A percentile compares a stretch with the other conserved stretches of the same genome.
Conservation (phyloP, 1,139 yeast species). For the Yamadazyma buinensis region DNA sequence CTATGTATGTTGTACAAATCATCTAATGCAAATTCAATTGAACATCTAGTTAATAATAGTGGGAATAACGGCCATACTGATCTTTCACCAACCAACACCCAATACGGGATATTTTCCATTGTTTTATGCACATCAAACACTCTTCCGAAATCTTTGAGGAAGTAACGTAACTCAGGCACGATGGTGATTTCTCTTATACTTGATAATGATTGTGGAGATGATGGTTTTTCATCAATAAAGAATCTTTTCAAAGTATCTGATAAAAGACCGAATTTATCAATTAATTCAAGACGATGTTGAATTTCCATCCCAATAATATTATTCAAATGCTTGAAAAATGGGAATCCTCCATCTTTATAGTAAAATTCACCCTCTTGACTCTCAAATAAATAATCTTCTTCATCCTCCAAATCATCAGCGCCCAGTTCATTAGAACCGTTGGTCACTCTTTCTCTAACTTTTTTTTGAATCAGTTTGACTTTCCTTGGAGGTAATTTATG, state of each 20-base stretch:
- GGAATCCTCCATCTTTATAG: conserved; percentile 29
- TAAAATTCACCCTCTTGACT: conserved; percentile 21
- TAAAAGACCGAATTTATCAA: conserved; percentile 75
- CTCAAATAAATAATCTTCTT: conserved; percentile 25
- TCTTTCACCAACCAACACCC: conserved; percentile 88
- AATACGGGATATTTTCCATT: conserved; percentile 74
- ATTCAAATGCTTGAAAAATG: conserved; percentile 32
- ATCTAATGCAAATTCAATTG: conserved; percentile 86
- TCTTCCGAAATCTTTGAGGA: conserved; percentile 64
- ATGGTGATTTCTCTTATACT: conserved; percentile 71
- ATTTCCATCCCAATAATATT: conserved; percentile 55
- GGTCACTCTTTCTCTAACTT: no score
- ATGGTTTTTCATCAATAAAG: conserved; percentile 85
- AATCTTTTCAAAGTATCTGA: conserved; percentile 69
- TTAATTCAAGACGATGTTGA: conserved; percentile 76
- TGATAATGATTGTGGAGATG: conserved; percentile 54
- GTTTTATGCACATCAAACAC: conserved; percentile 72
- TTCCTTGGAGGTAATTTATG: conserved; percentile 8
- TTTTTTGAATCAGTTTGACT: conserved; percentile 1
- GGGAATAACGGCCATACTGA: conserved; percentile 94
- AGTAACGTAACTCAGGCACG: conserved; percentile 78
- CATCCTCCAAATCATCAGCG: conserved; percentile 12
- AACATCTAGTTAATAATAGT: conserved; percentile 80
- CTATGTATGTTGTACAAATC: conserved; percentile 59
- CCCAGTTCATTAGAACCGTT: conserved; percentile 1